Conservation (phyloP, 2,329 filamentous ascomycete genomes). For the Botrytis elliptica region DNA sequence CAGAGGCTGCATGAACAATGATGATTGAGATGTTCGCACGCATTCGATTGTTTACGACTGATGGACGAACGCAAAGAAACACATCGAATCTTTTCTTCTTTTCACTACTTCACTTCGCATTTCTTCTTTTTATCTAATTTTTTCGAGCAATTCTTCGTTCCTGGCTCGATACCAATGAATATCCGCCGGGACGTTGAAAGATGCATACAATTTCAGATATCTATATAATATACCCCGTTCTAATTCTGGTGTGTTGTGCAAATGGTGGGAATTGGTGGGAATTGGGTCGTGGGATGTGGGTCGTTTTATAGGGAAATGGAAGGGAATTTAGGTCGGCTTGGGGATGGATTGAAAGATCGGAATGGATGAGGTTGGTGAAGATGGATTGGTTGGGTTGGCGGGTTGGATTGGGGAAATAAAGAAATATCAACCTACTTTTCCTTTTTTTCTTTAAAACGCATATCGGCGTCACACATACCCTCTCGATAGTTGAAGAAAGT, state of each 20-base stretch:
- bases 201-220: slow-evolving; percentile 6
- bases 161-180: background rate
- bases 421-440: background rate
- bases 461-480: background rate
- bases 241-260: slow-evolving; percentile 9
- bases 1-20: background rate
- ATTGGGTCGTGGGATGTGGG: background rate
- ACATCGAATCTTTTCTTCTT: slow-evolving; percentile 1
- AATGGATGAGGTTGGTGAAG: background rate
- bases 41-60: background rate
- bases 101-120: background rate
- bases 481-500: background rate
- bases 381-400: background rate
- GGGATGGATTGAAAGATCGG: background rate
- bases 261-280: background rate
- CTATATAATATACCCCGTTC: slow-evolving; percentile 16
- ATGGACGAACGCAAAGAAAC: background rate
- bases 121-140: background rate
- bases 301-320: background rate
- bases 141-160: slow-evolving; percentile 7
- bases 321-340: background rate
- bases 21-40: background rate
- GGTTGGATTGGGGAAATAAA: background rate
- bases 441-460: background rate
- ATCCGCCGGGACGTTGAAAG: background rate